These are phyloP conservation scores for Gigaspora rosea DNA, from an alignment of 192 early-diverging fungal species.

Conservation along the genomic window DNA sequence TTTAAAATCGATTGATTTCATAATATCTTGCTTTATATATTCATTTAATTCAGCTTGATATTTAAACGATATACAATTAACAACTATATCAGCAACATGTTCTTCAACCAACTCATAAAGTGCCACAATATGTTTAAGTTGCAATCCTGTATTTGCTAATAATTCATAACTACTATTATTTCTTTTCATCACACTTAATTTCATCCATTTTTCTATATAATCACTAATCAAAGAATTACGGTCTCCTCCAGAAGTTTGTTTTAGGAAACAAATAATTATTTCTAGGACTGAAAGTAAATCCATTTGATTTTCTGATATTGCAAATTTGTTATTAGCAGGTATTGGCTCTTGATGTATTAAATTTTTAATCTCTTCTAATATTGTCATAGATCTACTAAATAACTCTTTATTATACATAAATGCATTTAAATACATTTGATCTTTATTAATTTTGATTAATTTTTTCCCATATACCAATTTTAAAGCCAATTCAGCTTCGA, in stretches of 20 bases:
- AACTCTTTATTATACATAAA: conserved; percentile 19
- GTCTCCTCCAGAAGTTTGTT: conserved; percentile 13
- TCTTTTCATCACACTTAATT: neutral
- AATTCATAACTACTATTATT: neutral
- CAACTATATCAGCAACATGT: conserved; percentile 20
- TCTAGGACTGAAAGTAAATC: conserved; percentile 23
- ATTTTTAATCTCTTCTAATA: conserved; percentile 14
- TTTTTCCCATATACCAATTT: conserved; percentile 7
- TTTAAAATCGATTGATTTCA: neutral
- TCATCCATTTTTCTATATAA: conserved; percentile 30
- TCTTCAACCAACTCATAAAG: conserved; percentile 33
- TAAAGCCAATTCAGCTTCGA: conserved; percentile 15
- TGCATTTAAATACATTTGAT: neutral
- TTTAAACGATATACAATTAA: neutral
- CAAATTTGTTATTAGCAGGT: neutral
- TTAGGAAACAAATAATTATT: conserved; percentile 20
- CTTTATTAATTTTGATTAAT: conserved; percentile 2
- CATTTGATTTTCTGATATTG: neutral
- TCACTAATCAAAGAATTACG: conserved; percentile 1
- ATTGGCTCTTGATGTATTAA: conserved; percentile 23
- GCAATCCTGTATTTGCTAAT: neutral
- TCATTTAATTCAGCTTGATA: neutral
- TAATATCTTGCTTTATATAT: neutral
- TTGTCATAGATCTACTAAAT: conserved; percentile 3
- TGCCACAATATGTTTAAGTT: conserved; percentile 17